Percentiles rank a stretch among this genome's conserved stretches.
Conservation (phyloP, 345 rosid species). For the Lagerstroemia speciosa region DNA sequence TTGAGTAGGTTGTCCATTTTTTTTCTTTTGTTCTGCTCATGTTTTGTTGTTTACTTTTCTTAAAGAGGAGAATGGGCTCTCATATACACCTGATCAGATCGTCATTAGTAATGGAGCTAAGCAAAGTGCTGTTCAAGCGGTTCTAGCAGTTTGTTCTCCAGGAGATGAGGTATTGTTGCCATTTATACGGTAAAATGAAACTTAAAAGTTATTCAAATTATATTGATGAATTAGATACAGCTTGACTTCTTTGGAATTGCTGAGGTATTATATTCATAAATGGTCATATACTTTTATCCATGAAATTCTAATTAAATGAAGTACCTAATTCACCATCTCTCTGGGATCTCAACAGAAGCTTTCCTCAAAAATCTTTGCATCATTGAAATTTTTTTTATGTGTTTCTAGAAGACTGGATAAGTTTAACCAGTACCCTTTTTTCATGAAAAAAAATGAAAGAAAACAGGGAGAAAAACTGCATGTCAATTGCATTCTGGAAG, state of each 20-base stretch:
- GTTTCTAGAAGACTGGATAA: background rate
- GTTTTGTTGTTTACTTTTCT: background rate
- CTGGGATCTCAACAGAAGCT: too few species aligned
- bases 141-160: conserved; percentile 84
- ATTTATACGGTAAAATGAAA: background rate
- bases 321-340: too few species aligned
- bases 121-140: conserved; percentile 71
- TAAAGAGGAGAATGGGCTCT: conserved; percentile 76
- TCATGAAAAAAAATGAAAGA: too few species aligned
- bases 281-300: too few species aligned
- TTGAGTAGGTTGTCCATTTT: background rate
- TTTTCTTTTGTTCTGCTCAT: background rate
- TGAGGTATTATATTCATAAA: too few species aligned
- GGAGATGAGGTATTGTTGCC: conserved; percentile 75
- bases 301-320: too few species aligned
- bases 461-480: too few species aligned
- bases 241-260: background rate
- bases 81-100: conserved; percentile 75
- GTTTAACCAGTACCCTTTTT: too few species aligned
- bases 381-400: too few species aligned
- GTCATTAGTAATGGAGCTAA: conserved; percentile 97
- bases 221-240: background rate
- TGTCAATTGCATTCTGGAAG: too few species aligned
- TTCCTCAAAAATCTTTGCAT: too few species aligned
- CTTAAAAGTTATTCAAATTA: background rate